Base-by-base conservation (phyloP, 139 green algal genomes). In the Spirogloea muscicola region DNA sequence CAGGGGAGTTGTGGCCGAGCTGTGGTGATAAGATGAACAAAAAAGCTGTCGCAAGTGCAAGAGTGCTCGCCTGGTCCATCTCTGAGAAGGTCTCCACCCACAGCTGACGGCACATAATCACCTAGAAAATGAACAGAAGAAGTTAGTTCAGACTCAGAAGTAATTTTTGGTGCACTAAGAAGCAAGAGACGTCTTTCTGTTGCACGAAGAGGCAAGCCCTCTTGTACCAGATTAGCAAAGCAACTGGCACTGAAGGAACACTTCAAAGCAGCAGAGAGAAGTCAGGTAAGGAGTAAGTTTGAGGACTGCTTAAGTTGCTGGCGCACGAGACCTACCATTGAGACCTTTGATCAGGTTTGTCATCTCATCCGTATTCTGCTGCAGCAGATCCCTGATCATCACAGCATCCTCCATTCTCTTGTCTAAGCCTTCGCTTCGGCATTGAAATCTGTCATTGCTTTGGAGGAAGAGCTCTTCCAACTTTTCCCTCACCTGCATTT, bases 81-180 rank as follows among this genome's bases (percentile, higher is more conserved):
- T 6, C 94, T 58, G 67, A 98, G 86, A 76, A 98, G 85, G 81
- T 98, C 94, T 0, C 94, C 94, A 0, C 94, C 94, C 21, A 90
- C 86, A 66, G 90, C 93, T 3, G 94, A 87, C 9, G 82, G 82
- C 27, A 98, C 85, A 68, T 93, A 98, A 64, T 92, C 87, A 0
- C 94, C 65, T 74, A 46, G 44, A 52, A 52, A 52, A 27, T 27
- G 44, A 13, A 52, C 13, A 52, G 16, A 13, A 16, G 44, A 52
- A 16, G 16, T 13, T 13, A 52, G 16, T 52, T 52, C 13, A 52
- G 44, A n/a, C n/a, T n/a, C n/a, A n/a, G 13, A 52, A 52, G 13
- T 13, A 52, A 52, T 16, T 16, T 27, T 27, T 16, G 16, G 44
- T 16, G n/a, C n/a, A n/a, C n/a, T n/a, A n/a, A n/a, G n/a, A n/a